These are phyloP conservation scores for Trichocladium antarcticum DNA, from an alignment of 495 filamentous ascomycete species.

Conservation along the genomic window DNA sequence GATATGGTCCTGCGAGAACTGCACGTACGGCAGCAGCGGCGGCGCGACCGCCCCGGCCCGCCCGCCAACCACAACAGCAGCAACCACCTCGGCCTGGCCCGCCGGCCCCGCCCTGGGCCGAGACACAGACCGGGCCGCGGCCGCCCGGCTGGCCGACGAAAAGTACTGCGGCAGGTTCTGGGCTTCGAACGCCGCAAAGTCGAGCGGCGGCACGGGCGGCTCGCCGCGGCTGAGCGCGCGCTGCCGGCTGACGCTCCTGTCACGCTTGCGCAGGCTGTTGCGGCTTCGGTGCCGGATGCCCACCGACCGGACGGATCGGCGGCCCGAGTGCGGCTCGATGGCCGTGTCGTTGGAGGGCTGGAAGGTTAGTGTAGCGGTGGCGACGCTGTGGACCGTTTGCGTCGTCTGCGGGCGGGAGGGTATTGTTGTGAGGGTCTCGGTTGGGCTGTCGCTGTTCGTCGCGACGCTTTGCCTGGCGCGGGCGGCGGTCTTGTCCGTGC, in stretches of 20 bases:
- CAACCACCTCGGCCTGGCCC: neutral
- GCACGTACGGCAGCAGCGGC: constrained; percentile 34
- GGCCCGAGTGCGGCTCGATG: constrained; percentile 21
- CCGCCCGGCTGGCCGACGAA: neutral
- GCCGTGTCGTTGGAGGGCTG: constrained; percentile 33
- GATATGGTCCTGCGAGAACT: constrained; percentile 40
- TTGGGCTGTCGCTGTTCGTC: constrained; percentile 12
- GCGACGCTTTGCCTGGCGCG: constrained; percentile 21
- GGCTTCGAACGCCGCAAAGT: constrained; percentile 32
- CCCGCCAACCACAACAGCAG: neutral
- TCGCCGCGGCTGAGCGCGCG: constrained; percentile 25
- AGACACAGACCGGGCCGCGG: constrained; percentile 8
- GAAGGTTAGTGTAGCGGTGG: constrained; percentile 28
- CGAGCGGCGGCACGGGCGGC: constrained; percentile 21
- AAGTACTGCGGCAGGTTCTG: constrained; percentile 27
- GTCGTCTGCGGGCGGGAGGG: constrained; percentile 27
- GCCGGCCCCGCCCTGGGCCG: constrained; percentile 3
- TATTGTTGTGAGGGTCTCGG: constrained; percentile 15
- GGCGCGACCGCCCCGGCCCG: neutral
- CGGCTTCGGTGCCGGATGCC: constrained; percentile 31
- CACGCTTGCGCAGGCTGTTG: constrained; percentile 38
- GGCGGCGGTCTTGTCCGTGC: constrained; percentile 30
- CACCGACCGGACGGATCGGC: constrained; percentile 27
- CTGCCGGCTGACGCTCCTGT: constrained; percentile 31
- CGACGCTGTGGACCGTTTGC: constrained; percentile 35